phyloP scores from a whole-genome alignment of 176 grass and related monocot genomes.

The Triticum timopheevii region DNA sequence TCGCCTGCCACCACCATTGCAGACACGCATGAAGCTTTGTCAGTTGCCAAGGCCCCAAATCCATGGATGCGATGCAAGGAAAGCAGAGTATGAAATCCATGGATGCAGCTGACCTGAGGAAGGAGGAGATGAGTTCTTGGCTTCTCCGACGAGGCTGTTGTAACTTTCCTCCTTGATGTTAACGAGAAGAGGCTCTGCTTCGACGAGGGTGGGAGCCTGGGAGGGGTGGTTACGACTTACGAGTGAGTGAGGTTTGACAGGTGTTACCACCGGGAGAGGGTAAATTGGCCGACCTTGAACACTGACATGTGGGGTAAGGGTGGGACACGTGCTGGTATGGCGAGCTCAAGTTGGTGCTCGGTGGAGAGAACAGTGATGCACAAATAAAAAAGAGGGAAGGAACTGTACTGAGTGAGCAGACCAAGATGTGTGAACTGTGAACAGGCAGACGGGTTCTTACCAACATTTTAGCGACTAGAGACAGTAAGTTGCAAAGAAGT shows the following conservation, averaged over 20 bases:
- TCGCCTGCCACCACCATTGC: not conserved
- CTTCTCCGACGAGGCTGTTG: not conserved
- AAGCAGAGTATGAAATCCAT: not conserved
- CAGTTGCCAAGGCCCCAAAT: not conserved
- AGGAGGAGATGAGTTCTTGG: not conserved
- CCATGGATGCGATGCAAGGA: not conserved
- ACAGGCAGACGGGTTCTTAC: too few species aligned
- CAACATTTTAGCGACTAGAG: too few species aligned
- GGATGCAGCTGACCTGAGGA: not conserved
- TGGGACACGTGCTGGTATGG: not conserved
- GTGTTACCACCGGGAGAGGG: not conserved
- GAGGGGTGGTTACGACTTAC: not conserved
- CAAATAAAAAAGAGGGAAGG: not conserved
- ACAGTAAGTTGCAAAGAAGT: not conserved
- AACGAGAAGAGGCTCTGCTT: conserved; percentile 11
- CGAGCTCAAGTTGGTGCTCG: not conserved
- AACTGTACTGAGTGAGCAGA: not conserved
- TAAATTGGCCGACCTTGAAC: not conserved
- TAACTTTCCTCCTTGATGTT: conserved; percentile 17
- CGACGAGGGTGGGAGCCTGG: not conserved
- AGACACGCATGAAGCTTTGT: not conserved
- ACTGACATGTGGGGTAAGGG: not conserved
- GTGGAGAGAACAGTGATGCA: not conserved
- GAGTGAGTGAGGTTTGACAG: conserved; percentile 1
- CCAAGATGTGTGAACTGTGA: not conserved